phyloP scores from a whole-genome alignment of 371 early-diverging fungal species.

The Choanephora cucurbitarum region DNA sequence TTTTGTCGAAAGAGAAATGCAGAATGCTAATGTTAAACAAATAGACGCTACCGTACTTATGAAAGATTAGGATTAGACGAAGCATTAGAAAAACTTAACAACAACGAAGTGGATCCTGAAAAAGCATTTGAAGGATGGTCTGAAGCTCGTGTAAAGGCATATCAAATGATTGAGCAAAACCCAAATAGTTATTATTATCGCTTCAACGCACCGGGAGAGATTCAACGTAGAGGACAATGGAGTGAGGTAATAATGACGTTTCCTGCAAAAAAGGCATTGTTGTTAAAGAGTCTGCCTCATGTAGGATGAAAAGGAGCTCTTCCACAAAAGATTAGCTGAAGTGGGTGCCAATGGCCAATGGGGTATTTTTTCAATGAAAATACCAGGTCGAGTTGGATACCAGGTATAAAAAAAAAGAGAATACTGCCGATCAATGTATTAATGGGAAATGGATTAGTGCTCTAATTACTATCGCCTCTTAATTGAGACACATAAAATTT shows the following conservation, averaged over 20 bases:
- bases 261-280: no score
- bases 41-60: constrained; percentile 68
- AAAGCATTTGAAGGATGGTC: constrained; percentile 94
- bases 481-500: constrained; percentile 79
- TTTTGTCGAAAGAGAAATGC: neutral
- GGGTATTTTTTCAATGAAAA: constrained; percentile 91
- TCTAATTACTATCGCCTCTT: constrained; percentile 90
- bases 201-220: constrained; percentile 93
- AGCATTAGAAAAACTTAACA: constrained; percentile 82
- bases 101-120: constrained; percentile 63
- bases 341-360: constrained; percentile 92
- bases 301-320: constrained; percentile 80
- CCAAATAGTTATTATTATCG: constrained; percentile 95
- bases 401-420: constrained; percentile 51
- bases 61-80: constrained; percentile 82
- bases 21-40: neutral
- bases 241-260: constrained; percentile 58
- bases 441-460: constrained; percentile 55
- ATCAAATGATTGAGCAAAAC: constrained; percentile 82
- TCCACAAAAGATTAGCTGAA: constrained; percentile 76
- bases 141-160: constrained; percentile 86
- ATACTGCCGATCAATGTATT: neutral
- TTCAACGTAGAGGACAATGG: constrained; percentile 88
- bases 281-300: no score
- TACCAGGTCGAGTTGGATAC: constrained; percentile 93